Conservation (phyloP, 768 basidiomycete species). For the Clitopilus passeckerianus region DNA sequence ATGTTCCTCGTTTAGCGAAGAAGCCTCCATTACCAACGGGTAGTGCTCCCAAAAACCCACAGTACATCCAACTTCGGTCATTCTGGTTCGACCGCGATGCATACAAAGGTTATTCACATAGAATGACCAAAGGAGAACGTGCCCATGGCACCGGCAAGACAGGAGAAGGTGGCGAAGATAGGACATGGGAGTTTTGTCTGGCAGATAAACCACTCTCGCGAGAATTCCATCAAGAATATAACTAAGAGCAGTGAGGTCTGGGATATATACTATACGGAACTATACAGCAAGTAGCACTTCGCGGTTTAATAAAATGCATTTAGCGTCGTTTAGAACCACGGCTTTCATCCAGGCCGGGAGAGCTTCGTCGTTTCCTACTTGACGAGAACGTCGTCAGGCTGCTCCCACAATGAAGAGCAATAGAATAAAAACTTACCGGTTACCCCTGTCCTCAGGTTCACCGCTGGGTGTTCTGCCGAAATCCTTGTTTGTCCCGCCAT, state of each 20-base stretch:
- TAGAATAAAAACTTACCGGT: conserved; percentile 37
- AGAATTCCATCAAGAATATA: background rate
- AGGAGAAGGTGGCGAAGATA: conserved; percentile 71
- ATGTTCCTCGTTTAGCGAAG: conserved; percentile 72
- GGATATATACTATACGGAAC: background rate
- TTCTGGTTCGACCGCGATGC: conserved; percentile 66
- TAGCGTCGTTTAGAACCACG: conserved; percentile 70
- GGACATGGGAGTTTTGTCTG: conserved; percentile 87
- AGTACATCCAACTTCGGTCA: conserved; percentile 68
- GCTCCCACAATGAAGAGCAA: background rate
- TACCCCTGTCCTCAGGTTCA: conserved; percentile 64
- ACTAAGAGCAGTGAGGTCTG: background rate
- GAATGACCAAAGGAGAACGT: conserved; percentile 90
- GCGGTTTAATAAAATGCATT: conserved; percentile 11
- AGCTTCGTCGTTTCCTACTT: conserved; percentile 66
- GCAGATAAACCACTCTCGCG: conserved; percentile 12
- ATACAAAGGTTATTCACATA: conserved; percentile 88
- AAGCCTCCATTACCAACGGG: conserved; percentile 54
- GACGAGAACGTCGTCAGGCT: background rate
- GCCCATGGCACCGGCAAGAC: conserved; percentile 61
- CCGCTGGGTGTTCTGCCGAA: conserved; percentile 54
- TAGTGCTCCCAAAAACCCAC: conserved; percentile 52
- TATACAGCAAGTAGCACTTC: background rate
- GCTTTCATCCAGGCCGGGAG: conserved; percentile 64
- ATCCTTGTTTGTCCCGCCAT: conserved; percentile 56